Evolutionary conservation across 202 grass and related monocot species (phyloP), one percentile per base, ranked within the genome.

Genomic region (Musa balbisiana): DNA sequence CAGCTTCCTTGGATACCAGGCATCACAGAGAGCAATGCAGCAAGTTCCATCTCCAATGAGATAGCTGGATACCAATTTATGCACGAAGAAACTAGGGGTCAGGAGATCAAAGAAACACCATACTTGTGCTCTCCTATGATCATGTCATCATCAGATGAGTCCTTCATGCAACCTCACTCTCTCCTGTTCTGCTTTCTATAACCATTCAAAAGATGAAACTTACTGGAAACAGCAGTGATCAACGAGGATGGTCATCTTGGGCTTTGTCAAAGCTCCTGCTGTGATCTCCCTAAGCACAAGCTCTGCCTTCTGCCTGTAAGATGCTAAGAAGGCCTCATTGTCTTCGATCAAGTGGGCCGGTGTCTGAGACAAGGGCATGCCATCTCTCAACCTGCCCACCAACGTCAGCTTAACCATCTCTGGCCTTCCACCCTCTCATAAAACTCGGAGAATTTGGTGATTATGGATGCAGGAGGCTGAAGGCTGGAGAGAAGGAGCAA

Each of bases 161-260:
- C 5, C 8, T 43, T 21, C 15, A 3, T 62, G 59, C 59, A 62
- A 23, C 8, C 15, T 62, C 19, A n/a, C 15, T 72, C 23, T 24
- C 22, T 72, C 11, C 11, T 53, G 24, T 13, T 16, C 23, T 8
- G 2, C n/a, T 24, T 72, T 72, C 27, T 24, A 8, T 54, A 50
- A 29, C 5, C 2, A 23, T 14, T 67, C 64, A 12, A 23, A 3
- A 43, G 9, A 17, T 16, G n/a, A 15, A 14, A 52, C 74, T 76
- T 76, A 76, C 74, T 76, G 74, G 43, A 76, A 76, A 52, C 33
- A 76, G 14, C 52, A 59, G 56, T 76, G 74, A 64, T 76, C 76
- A 49, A 69, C 49, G 15, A 69, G 52, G 27, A 78, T 69, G 13
- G 76, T 43, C 76, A 78, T 78, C 29, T 58, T 69, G 52, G 76